Conservation (phyloP, 306 rosid genomes). For the Vigna unguiculata region DNA sequence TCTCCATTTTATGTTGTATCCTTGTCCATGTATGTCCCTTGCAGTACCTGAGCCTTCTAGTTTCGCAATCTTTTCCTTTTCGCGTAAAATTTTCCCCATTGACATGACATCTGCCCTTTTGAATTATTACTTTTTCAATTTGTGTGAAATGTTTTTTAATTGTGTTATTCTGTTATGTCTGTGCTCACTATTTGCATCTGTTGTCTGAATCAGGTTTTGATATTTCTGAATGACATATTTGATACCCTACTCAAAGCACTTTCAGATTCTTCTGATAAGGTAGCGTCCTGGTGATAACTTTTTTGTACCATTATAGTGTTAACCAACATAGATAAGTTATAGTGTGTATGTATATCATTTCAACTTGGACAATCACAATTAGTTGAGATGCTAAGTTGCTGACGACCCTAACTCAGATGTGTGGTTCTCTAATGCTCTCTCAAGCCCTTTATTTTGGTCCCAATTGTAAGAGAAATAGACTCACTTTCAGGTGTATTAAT, state of each 20-base stretch:
- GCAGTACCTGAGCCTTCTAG: too few relatives aligned
- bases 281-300: constrained; percentile 48
- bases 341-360: neutral
- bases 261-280: constrained; percentile 91
- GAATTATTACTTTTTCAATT: constrained; percentile 5
- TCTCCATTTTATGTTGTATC: too few relatives aligned
- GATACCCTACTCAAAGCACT: constrained; percentile 82
- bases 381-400: neutral
- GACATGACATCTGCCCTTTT: neutral
- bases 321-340: constrained; percentile 1
- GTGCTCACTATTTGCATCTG: constrained; percentile 24
- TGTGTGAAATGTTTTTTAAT: constrained; percentile 30
- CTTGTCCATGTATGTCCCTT: too few relatives aligned
- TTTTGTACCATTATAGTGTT: constrained; percentile 12
- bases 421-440: neutral
- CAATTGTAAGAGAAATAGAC: neutral
- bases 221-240: constrained; percentile 74
- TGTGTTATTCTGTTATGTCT: constrained; percentile 16
- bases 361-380: constrained; percentile 14
- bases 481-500: neutral
- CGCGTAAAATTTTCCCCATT: constrained; percentile 6
- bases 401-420: neutral
- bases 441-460: neutral
- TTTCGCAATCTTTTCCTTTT: neutral
- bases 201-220: constrained; percentile 74